These are phyloP conservation scores for Schizosaccharomyces versatilis DNA, from an alignment of 1,139 yeast species.

Conservation along the genomic window DNA sequence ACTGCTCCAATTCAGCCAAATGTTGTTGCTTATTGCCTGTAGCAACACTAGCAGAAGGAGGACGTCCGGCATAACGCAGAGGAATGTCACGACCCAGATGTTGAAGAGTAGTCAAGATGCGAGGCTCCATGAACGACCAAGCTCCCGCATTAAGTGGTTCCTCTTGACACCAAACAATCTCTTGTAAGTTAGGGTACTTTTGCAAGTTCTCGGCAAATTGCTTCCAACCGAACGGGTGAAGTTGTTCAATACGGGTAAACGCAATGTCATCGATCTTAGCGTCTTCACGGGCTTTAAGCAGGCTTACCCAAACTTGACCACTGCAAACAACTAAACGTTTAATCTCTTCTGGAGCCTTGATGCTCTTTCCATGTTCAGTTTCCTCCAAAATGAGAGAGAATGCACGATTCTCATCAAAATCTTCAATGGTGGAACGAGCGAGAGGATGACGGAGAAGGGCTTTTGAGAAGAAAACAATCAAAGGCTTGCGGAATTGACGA, in stretches of 20 bases:
- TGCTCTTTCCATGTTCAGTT: constrained; percentile 30
- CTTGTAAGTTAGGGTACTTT: constrained; percentile 62
- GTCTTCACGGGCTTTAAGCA: constrained; percentile 68
- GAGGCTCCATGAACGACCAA: constrained; percentile 59
- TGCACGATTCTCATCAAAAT: constrained; percentile 76
- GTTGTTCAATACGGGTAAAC: constrained; percentile 70
- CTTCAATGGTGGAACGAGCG: constrained; percentile 65
- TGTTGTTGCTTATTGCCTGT: constrained; percentile 90
- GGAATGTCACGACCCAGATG: constrained; percentile 46
- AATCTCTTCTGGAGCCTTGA: constrained; percentile 27
- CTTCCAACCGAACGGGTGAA: constrained; percentile 97
- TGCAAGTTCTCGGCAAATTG: constrained; percentile 70
- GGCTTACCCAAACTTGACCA: constrained; percentile 89
- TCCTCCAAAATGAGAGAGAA: constrained; percentile 95
- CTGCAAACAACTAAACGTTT: constrained; percentile 66
- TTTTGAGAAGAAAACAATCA: constrained; percentile 74
- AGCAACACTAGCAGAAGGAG: constrained; percentile 94
- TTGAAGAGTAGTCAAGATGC: constrained; percentile 50
- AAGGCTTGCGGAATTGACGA: constrained; percentile 88
- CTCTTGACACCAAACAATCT: constrained; percentile 93
- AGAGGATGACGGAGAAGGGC: constrained; percentile 90
- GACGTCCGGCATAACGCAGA: constrained; percentile 87
- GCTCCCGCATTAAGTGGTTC: constrained; percentile 97
- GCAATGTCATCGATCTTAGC: constrained; percentile 67
- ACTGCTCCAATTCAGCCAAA: constrained; percentile 66